Base-by-base conservation (phyloP, 108 stramenopile genomes). In the Skeletonema potamos region DNA sequence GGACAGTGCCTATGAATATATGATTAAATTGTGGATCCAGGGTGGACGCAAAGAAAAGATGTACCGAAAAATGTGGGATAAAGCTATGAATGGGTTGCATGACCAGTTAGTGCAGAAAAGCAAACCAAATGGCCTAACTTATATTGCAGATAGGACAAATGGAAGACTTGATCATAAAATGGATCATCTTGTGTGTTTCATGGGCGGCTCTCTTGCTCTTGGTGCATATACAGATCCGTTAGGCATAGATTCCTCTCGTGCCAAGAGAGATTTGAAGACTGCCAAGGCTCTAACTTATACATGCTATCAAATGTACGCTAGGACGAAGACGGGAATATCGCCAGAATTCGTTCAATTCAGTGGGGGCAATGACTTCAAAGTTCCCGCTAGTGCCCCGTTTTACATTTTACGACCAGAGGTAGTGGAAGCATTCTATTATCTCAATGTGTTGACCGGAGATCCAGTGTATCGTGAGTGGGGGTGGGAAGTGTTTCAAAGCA, bases 391-490 rank as follows among this genome's bases (percentile, higher is more conserved):
- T n/a, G 94, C 87, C 6, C 83, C 86, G 11, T 92, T 87, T 60
- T 96, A 98, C 72, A 79, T 97, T 39, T 70, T 99, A 30, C 82
- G 98, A 24, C 97, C 97, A 9, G 98, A 98, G 76, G 84, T 91
- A 9, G 92, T 96, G 17, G 70, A 66, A 22, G 54, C 67, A 22
- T 71, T 64, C 34, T 77, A 72, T 32, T 77, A 76, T 29, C 43
- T 72, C 6, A 41, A 33, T 59, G 37, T 57, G 20, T 46, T 76
- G 58, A 97, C 97, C 6, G 94, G 94, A 11, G 95, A 97, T 86
- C 96, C 96, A 26, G 85, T 96, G 29, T 99, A 96, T 81, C 81
- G 98, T 11, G 96, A 99, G 68, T 99, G 97, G 97, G 95, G 96
- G 26, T 98, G 96, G 96, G 92, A 97, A 70, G 84, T 98, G 7